Evolutionary conservation across 2,329 filamentous ascomycete genomes (phyloP).

Genomic region (Sarocladium kiliense): DNA sequence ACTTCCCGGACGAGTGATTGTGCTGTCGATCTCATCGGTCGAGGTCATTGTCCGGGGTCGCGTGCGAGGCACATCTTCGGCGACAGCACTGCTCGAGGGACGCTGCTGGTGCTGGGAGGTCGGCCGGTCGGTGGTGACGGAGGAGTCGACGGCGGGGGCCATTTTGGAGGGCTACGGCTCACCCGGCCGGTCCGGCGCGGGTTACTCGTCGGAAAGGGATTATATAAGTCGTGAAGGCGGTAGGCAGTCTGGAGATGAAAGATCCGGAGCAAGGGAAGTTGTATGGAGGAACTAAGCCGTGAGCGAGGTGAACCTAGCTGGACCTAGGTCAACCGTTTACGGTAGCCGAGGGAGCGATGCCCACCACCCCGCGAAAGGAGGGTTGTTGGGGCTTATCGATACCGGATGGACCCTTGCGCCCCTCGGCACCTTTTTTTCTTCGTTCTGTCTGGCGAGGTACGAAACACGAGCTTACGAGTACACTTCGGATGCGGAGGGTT

Average conservation of each 20-base stretch:
- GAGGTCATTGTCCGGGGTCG: slow-evolving; percentile 35
- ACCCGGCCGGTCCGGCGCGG: slow-evolving; percentile 2
- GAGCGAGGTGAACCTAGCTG: background rate
- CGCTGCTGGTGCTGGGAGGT: slow-evolving; percentile 2
- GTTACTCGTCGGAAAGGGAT: background rate
- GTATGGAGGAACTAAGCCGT: background rate
- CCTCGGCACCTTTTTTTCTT: background rate
- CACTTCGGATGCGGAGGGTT: too few relatives aligned
- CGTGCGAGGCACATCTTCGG: background rate
- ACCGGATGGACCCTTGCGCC: background rate
- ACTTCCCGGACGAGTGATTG: slow-evolving; percentile 58
- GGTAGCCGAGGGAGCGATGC: background rate
- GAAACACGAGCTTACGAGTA: too few relatives aligned
- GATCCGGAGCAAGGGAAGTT: slow-evolving; percentile 1
- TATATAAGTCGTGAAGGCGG: too few relatives aligned
- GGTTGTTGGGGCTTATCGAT: slow-evolving; percentile 7
- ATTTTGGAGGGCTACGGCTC: background rate
- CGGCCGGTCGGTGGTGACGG: background rate
- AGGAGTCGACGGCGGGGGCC: slow-evolving; percentile 2
- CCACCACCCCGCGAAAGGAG: background rate
- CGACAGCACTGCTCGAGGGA: background rate
- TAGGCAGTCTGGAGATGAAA: too few relatives aligned
- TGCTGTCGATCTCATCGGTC: slow-evolving; percentile 54
- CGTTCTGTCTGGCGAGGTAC: background rate
- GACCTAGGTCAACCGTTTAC: background rate